Conservation (phyloP, 2,329 filamentous ascomycete species). For the Fusarium sacchari region DNA sequence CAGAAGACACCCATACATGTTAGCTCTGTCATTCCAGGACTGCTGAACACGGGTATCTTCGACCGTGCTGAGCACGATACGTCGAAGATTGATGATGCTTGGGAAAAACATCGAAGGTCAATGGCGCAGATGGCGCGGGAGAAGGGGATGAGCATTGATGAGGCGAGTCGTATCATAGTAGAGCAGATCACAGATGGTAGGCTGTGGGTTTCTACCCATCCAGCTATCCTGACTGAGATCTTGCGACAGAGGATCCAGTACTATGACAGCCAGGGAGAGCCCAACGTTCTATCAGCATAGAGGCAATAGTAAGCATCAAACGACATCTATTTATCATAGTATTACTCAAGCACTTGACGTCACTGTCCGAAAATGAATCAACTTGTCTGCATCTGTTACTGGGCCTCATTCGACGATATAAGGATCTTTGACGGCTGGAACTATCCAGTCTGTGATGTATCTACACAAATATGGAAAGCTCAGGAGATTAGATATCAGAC, state of each 20-base stretch:
- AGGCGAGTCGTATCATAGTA: neutral
- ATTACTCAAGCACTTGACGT: neutral
- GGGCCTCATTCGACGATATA: rapidly evolving
- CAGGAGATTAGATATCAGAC: rapidly evolving
- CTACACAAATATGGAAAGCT: rapidly evolving
- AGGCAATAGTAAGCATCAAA: no score
- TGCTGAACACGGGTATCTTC: neutral
- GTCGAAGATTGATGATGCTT: no score
- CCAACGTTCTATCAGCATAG: rapidly evolving
- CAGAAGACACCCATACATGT: neutral
- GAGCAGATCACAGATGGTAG: neutral
- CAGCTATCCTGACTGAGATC: neutral
- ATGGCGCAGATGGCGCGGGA: neutral
- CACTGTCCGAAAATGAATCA: neutral
- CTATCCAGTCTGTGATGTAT: no score
- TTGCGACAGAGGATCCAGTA: neutral
- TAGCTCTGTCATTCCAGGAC: neutral
- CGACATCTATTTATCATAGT: neutral
- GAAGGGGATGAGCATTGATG: neutral
- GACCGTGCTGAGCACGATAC: neutral
- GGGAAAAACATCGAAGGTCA: neutral
- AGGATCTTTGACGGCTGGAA: rapidly evolving
- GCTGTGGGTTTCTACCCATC: neutral
- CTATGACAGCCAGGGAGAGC: neutral
- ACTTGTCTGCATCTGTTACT: rapidly evolving